Evolutionary conservation across 805 yeast species (phyloP), one percentile per base, ranked within the genome.

Genomic region (Candida manassasensis): DNA sequence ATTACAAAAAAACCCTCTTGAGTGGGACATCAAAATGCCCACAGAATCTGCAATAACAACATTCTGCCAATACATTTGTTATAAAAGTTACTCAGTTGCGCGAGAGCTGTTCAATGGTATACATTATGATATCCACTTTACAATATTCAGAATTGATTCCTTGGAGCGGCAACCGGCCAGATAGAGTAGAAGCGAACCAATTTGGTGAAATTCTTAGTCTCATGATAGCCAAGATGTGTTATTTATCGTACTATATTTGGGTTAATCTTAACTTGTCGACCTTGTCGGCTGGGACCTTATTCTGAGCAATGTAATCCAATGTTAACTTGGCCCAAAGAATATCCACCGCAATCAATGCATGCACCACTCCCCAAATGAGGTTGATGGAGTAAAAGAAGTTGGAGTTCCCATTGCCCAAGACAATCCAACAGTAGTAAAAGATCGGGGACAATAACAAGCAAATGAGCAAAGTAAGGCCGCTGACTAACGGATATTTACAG

Each of bases 311-410:
- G 48, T 80, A 85, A 44, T 87, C 96, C 29, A 63, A 50, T 24
- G 83, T 73, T 36, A 88, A 55, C 45, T 79, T 75, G 2, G 85
- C 85, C 96, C 97, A 88, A 9, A 82, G 61, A 44, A 85, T 74
- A 49, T 93, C 97, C 28, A 81, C 71, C 12, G 88, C 50, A 2
- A 85, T 66, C 19, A 84, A 57, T 0, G 79, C 77, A 45, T 87
- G 71, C 3, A 88, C 84, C 6, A 79, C 63, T 0, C 84, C 80
- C 57, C 87, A 82, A 3, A 82, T 84, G 39, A 93, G 69, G 3
- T 93, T 86, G 49, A 93, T 84, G 25, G 97, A 96, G 63, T 90
- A 93, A 64, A 88, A 93, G 66, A 93, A 93, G 59, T 93, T 93
- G 35, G 96, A 81, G 61, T 93, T 93, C 18, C 98, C 99, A 21